Percentiles rank a stretch among this genome's conserved stretches.
These are phyloP conservation scores for Friedmanniomyces endolithicus DNA, from an alignment of 495 filamentous ascomycete genomes.

Conservation along the genomic window DNA sequence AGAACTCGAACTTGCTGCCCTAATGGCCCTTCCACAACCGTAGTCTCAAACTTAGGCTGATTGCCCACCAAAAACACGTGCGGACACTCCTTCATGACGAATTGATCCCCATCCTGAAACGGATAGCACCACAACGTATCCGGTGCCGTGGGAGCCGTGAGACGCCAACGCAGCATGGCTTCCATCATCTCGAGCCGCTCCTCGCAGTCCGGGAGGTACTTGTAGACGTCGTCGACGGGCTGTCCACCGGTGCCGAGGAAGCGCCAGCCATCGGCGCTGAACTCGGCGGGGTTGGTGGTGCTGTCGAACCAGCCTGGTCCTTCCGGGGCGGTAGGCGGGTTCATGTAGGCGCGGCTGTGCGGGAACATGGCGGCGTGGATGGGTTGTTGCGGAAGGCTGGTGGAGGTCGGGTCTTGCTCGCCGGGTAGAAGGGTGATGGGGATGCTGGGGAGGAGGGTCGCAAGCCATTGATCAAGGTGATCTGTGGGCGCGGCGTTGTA, in stretches of 20 bases:
- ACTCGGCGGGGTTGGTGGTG: slow-evolving; percentile 89
- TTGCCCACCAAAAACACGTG: slow-evolving; percentile 86
- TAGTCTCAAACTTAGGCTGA: slow-evolving; percentile 70
- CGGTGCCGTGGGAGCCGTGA: slow-evolving; percentile 85
- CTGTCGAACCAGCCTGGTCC: slow-evolving; percentile 70
- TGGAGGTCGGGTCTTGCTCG: slow-evolving; percentile 54
- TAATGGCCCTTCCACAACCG: slow-evolving; percentile 50
- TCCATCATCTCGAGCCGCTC: slow-evolving; percentile 80
- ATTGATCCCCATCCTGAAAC: slow-evolving; percentile 82
- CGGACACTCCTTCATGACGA: slow-evolving; percentile 70
- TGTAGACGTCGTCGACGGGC: slow-evolving; percentile 84
- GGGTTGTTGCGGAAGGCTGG: slow-evolving; percentile 31
- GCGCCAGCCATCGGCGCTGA: slow-evolving; percentile 74
- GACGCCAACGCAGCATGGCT: slow-evolving; percentile 78
- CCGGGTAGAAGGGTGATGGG: slow-evolving; percentile 40
- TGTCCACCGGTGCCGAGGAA: slow-evolving; percentile 79
- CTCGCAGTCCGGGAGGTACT: slow-evolving; percentile 61
- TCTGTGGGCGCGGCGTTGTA: slow-evolving; percentile 79
- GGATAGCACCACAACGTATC: slow-evolving; percentile 96
- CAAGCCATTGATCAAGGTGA: slow-evolving; percentile 71
- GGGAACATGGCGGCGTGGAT: slow-evolving; percentile 37
- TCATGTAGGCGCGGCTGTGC: slow-evolving; percentile 52
- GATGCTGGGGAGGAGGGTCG: slow-evolving; percentile 47
- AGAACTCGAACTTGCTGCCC: slow-evolving; percentile 62
- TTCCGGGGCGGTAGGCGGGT: slow-evolving; percentile 30